phyloP scores from a whole-genome alignment of 106 monocot species.

The Dioscorea zingiberensis region DNA sequence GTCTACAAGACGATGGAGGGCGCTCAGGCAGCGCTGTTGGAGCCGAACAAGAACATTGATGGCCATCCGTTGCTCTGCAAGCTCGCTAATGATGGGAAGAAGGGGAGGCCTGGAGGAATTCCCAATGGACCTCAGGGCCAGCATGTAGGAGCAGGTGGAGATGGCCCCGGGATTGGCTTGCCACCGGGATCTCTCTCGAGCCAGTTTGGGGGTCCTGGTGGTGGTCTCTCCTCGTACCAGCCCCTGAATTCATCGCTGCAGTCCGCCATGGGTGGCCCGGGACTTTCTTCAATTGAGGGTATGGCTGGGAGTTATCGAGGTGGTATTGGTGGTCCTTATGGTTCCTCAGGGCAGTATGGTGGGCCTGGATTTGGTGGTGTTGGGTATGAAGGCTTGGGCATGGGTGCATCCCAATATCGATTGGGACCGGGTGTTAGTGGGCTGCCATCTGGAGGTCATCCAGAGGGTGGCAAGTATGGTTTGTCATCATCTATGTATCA shows the following conservation, averaged over 20 bases:
- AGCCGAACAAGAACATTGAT: constrained; percentile 63
- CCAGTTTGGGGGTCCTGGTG: constrained; percentile 31
- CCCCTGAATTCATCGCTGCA: constrained; percentile 17
- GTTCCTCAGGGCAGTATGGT: constrained; percentile 24
- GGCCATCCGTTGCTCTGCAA: constrained; percentile 51
- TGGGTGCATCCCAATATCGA: constrained; percentile 34
- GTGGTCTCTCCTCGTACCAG: constrained; percentile 28
- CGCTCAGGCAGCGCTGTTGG: constrained; percentile 55
- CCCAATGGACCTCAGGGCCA: constrained; percentile 1
- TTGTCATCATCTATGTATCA: constrained; percentile 28
- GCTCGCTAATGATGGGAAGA: constrained; percentile 76
- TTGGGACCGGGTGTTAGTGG: constrained; percentile 24
- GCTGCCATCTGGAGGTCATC: constrained; percentile 29
- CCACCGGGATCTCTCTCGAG: constrained; percentile 16
- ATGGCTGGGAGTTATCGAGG: constrained; percentile 23
- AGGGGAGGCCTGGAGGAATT: constrained; percentile 38
- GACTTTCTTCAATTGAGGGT: constrained; percentile 13
- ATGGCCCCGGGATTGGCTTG: constrained; percentile 14
- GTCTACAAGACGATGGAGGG: constrained; percentile 78
- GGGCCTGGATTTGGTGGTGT: constrained; percentile 20
- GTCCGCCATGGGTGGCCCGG: constrained; percentile 20
- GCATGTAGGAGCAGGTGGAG: constrained; percentile 8
- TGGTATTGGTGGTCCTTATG: constrained; percentile 23
- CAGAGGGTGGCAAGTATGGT: constrained; percentile 32
- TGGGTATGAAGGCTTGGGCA: constrained; percentile 29